Conservation (phyloP, 495 filamentous ascomycete genomes). For the Hypoxylon trugodes region DNA sequence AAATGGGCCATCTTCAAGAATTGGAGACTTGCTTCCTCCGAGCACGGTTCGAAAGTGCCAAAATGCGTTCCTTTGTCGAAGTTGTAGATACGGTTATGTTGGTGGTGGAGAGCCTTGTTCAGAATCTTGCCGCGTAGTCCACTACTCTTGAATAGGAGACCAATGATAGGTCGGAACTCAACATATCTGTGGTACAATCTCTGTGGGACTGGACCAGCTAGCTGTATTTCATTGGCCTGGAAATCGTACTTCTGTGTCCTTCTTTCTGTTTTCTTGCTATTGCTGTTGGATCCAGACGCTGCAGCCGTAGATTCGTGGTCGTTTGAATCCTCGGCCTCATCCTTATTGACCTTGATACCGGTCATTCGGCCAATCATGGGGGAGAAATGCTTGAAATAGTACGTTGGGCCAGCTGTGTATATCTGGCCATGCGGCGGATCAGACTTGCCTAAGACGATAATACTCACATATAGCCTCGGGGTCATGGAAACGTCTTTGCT, state of each 20-base stretch:
- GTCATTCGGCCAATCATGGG: conserved; percentile 86
- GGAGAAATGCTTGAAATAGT: conserved; percentile 85
- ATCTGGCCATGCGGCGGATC: conserved; percentile 76
- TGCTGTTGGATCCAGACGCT: conserved; percentile 23
- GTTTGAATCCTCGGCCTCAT: conserved; percentile 50
- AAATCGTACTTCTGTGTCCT: conserved; percentile 83
- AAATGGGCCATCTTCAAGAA: conserved; percentile 89
- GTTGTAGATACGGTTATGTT: conserved; percentile 88
- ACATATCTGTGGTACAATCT: conserved; percentile 89
- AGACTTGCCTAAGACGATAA: conserved; percentile 78
- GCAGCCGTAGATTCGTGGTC: conserved; percentile 31
- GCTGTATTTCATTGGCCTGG: conserved; percentile 91
- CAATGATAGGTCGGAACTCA: conserved; percentile 90
- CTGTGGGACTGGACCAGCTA: conserved; percentile 80
- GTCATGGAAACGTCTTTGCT: conserved; percentile 63
- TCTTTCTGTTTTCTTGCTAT: conserved; percentile 48
- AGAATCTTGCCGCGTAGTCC: conserved; percentile 81
- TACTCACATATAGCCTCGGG: conserved; percentile 68
- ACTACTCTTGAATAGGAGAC: conserved; percentile 81
- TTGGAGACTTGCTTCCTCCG: conserved; percentile 72
- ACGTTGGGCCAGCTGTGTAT: conserved; percentile 79
- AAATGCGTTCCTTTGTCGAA: conserved; percentile 77
- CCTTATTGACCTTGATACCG: conserved; percentile 72
- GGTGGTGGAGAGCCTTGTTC: conserved; percentile 85
- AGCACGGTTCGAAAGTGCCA: conserved; percentile 60